Conservation (phyloP, 805 yeast genomes). For the Monosporozyma siamensis region DNA sequence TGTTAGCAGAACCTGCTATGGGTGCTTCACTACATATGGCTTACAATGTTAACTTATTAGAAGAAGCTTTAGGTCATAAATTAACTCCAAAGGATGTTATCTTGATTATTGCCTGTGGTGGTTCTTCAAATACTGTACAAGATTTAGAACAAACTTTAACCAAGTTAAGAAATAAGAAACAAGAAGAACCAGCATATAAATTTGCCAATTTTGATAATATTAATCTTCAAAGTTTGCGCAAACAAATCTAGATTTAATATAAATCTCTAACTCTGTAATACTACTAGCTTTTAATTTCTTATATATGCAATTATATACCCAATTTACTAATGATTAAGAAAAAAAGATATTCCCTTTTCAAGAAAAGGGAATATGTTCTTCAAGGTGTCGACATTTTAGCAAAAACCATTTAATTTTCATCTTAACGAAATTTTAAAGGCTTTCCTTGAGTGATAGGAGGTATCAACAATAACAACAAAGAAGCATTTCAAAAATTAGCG, state of each 20-base stretch:
- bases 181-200: neutral
- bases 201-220: neutral
- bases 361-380: no score
- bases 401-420: no score
- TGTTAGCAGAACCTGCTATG: conserved; percentile 62
- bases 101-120: conserved; percentile 54
- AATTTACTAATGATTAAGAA: no score
- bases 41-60: conserved; percentile 27
- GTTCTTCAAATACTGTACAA: conserved; percentile 31
- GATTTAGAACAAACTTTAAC: conserved; percentile 18
- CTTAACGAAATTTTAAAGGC: no score
- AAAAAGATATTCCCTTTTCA: no score
- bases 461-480: no score
- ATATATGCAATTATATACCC: no score
- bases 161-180: conserved; percentile 3
- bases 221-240: neutral
- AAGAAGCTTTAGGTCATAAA: conserved; percentile 9
- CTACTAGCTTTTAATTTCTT: no score
- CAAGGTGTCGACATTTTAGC: no score
- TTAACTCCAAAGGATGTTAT: conserved; percentile 35
- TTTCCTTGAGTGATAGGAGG: no score
- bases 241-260: neutral
- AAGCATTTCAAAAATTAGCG: no score
- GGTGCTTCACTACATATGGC: conserved; percentile 56
- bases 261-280: neutral